Percentiles rank a stretch among this genome's conserved stretches.
phyloP scores from a whole-genome alignment of 163 green algal species.

The Scenedesmus sp. region DNA sequence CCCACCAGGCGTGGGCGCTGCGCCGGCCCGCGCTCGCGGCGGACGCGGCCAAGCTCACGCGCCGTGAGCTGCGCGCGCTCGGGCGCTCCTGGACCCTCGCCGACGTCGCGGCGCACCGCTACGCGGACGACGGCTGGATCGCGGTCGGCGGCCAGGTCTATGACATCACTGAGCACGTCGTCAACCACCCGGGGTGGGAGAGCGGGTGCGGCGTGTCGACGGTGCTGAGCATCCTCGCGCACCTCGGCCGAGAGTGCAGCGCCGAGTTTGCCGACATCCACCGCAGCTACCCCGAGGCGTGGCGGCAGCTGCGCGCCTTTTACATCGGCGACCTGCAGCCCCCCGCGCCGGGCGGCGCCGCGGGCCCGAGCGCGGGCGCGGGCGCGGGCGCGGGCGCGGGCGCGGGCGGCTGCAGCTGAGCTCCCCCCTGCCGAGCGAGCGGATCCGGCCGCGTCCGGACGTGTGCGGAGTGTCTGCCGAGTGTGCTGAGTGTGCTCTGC shows the following conservation, averaged over 20 bases:
- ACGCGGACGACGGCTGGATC: constrained; percentile 45
- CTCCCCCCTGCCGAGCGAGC: too few relatives aligned
- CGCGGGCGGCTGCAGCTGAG: not conserved
- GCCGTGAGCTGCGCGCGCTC: constrained; percentile 31
- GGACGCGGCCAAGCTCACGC: constrained; percentile 42
- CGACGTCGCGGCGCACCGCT: constrained; percentile 29
- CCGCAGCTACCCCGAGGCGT: constrained; percentile 32
- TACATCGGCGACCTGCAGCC: constrained; percentile 38
- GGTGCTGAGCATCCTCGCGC: too few relatives aligned
- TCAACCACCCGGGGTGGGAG: constrained; percentile 44
- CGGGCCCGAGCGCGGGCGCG: too few relatives aligned
- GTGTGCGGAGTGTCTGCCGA: too few relatives aligned
- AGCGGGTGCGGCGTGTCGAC: constrained; percentile 12
- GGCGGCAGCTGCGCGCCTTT: constrained; percentile 41
- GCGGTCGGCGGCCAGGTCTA: constrained; percentile 46
- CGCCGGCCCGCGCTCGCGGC: constrained; percentile 5
- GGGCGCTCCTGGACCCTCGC: constrained; percentile 22
- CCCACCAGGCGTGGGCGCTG: constrained; percentile 30
- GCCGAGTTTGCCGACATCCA: constrained; percentile 42
- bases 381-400: too few relatives aligned
- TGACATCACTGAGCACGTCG: constrained; percentile 47
- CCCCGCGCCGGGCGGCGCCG: too few relatives aligned
- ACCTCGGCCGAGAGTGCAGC: constrained; percentile 29
- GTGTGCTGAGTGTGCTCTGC: too few relatives aligned
- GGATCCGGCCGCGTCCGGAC: too few relatives aligned